phyloP scores from a whole-genome alignment of 2,329 filamentous ascomycete genomes.

The Fonsecaea monophora region DNA sequence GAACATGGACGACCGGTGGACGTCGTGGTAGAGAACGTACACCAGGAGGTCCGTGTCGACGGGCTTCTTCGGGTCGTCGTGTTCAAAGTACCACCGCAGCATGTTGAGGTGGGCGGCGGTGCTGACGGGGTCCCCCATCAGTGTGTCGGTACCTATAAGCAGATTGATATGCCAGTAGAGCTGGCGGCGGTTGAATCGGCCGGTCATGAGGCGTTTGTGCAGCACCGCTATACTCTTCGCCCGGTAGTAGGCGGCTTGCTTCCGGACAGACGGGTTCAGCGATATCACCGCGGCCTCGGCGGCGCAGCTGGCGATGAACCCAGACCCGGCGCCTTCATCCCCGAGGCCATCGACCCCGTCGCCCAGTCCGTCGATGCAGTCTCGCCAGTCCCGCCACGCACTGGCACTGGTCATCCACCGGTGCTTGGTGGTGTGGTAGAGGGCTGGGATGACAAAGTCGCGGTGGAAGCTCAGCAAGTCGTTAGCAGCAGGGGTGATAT shows the following conservation, averaged over 20 bases:
- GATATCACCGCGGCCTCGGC: constrained; percentile 2
- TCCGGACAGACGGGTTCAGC: not conserved
- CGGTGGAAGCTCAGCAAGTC: constrained; percentile 7
- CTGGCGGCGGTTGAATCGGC: not conserved
- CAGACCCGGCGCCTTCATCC: constrained; percentile 5
- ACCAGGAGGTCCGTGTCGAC: not conserved
- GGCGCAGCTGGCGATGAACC: constrained; percentile 9
- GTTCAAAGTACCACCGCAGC: constrained; percentile 12
- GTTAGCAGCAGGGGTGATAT: constrained; percentile 10
- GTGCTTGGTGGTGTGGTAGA: constrained; percentile 18
- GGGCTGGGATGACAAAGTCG: constrained; percentile 7
- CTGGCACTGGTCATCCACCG: constrained; percentile 11
- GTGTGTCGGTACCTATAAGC: not conserved
- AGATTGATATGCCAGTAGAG: constrained; percentile 16
- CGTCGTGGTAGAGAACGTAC: constrained; percentile 7
- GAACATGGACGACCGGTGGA: constrained; percentile 11
- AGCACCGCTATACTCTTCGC: not conserved
- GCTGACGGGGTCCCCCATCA: not conserved
- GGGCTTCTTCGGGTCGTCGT: not conserved
- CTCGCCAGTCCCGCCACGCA: constrained; percentile 14
- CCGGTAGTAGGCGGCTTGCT: constrained; percentile 1
- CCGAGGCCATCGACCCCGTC: constrained; percentile 3
- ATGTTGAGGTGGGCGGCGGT: constrained; percentile 2
- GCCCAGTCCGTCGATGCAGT: constrained; percentile 10
- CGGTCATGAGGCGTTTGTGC: not conserved